Evolutionary conservation across 2,329 filamentous ascomycete genomes (phyloP), one percentile per base, ranked within the genome.

Genomic region (Monosporascus sp.): DNA sequence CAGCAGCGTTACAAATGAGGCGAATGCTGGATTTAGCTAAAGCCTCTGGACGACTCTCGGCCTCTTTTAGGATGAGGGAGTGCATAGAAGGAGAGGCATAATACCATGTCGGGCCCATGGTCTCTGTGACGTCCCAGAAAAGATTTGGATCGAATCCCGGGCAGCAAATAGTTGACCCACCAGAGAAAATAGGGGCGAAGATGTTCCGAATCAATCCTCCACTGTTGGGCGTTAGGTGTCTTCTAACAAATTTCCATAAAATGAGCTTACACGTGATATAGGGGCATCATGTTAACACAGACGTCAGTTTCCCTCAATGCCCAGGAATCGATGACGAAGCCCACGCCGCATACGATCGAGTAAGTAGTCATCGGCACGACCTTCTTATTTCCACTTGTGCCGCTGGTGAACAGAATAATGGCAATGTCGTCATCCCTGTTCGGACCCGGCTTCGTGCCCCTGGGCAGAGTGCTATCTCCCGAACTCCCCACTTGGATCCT

Each of bases 41-140:
- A 17, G 73, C 72, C 24, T 71, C 65, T 0, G 64, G 65, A 15
- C 77, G 70, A 24, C 70, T 64, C 15, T 65, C 57, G 8, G 69
- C 73, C 57, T 76, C 73, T n/a, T 72, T 72, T 1, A 82, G 65
- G 38, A 82, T 80, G 52, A 79, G 69, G 9, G 77, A 74, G 56
- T 82, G 79, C 77, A 82, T 82, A 1, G 77, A 78, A 1, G 79
- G 79, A 14, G 78, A 80, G 1, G 79, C 79, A 59, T 82, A 82
- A 63, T 82, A 82, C 79, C 79, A 82, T 0, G 78, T 81, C 1
- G 78, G 75, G 6, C 66, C 61, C 24, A 72, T 67, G 37, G 72
- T 68, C 52, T 80, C 71, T 5, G 79, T 71, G 17, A 77, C 70
- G 57, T 81, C 77, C 79, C 79, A 82, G 61, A 83, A 82, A 17